Base-by-base conservation (phyloP, 345 rosid species). In the Hibiscus trionum region DNA sequence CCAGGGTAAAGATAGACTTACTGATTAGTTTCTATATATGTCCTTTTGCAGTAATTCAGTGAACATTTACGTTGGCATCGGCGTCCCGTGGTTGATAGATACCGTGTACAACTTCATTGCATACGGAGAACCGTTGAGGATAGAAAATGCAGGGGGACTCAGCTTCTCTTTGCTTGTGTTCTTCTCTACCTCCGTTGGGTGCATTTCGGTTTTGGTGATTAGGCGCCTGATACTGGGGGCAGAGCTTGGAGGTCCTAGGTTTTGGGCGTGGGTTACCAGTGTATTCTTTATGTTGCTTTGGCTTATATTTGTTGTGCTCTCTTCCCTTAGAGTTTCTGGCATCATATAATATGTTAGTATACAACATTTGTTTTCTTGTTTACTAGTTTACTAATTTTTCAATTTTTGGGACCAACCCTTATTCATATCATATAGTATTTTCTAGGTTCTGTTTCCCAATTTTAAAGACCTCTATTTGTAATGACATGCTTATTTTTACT, bases 1-100 rank as follows among this genome's bases (percentile, higher is more conserved):
- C 29, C 29, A 17, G 68, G 12, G 57, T 39, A 21, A 49, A 49
- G 53, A 49, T 12, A 33, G 57, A 15, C 61, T 19, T 7, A 27
- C 52, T 24, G 33, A 12, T 24, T 63, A 70, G 3, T 9, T 16
- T 17, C 52, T 66, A 52, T 67, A 49, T 49, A 11, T 35, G 33
- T 61, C 33, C 14, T 71, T 77, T 44, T 73, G 70, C 82, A 94
- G 98, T 86, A 94, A 94, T 82, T 88, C 98, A 0, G 97, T 90
- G 85, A 94, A 94, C 68, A 94, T 91, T 62, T 91, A 94, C 24
- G 86, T 94, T 47, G 98, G 98, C 60, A 91, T 94, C 1, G 98
- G 97, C 29, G 65, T 94, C 21, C 98, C 98, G 2, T 94, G 98
- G 98, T 85, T 94, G 85, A 88, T 94, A 62, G 86, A 91, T 77